Percentiles rank a stretch among this genome's conserved stretches.
Conservation (phyloP, 352 stramenopile species). For the Phytophthora hybrid region DNA sequence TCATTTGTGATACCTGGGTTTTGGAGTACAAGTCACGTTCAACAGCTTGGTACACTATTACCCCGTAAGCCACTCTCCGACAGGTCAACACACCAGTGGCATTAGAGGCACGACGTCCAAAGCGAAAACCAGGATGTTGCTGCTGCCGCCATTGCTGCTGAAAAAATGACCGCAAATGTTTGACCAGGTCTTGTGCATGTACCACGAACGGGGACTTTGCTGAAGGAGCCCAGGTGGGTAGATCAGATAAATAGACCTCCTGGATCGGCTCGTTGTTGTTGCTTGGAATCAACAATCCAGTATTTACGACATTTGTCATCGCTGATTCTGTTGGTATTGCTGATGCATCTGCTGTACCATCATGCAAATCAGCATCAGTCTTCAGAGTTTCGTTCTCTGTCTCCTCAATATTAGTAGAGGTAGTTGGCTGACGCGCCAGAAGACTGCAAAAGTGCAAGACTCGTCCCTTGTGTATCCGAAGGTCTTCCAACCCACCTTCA, state of each 20-base stretch:
- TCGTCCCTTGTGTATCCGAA: conserved; percentile 15
- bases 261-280: conserved; percentile 33
- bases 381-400: background rate
- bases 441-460: conserved; percentile 20
- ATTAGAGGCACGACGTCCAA: conserved; percentile 3
- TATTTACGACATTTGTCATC: conserved; percentile 15
- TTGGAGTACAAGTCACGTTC: background rate
- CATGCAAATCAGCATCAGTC: background rate
- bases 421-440: background rate
- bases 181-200: conserved; percentile 26
- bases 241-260: conserved; percentile 43
- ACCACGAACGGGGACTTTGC: conserved; percentile 14
- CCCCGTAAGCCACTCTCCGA: conserved; percentile 28
- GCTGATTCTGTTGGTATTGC: background rate
- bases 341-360: background rate
- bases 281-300: conserved; percentile 44
- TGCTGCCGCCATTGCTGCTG: conserved; percentile 19
- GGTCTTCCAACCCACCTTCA: conserved; percentile 25
- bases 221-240: conserved; percentile 17
- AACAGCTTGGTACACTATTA: conserved; percentile 29
- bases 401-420: background rate
- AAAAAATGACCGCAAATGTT: conserved; percentile 28
- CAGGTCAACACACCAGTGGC: conserved; percentile 19
- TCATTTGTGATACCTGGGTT: conserved; percentile 24
- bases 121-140: conserved; percentile 8